Conservation (phyloP, 192 early-diverging fungal species). For the Backusella circina region DNA sequence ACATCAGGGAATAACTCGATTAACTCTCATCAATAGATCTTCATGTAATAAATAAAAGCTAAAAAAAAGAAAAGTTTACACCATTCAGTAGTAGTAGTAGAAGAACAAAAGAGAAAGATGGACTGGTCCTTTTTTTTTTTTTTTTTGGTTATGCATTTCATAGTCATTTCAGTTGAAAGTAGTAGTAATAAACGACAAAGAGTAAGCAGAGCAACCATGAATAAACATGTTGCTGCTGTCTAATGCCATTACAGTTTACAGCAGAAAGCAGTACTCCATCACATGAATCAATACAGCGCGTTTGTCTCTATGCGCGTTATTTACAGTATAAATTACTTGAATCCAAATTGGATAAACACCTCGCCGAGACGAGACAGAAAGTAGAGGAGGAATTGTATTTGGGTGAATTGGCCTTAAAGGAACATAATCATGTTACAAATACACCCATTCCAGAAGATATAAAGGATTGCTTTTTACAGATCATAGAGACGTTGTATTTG, state of each 20-base stretch:
- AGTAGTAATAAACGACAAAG: not conserved
- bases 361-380: not conserved
- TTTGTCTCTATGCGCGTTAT: not conserved
- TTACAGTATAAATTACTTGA: not conserved
- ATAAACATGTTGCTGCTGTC: not conserved
- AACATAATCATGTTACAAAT: not conserved
- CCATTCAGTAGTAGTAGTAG: not conserved
- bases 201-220: not conserved
- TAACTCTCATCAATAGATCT: no score
- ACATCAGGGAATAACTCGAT: no score
- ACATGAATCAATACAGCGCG: not conserved
- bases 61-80: not conserved
- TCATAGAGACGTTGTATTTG: not conserved
- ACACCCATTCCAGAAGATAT: not conserved
- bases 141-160: not conserved
- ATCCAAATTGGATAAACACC: not conserved
- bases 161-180: not conserved
- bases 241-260: not conserved
- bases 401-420: not conserved
- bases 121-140: no score
- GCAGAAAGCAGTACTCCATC: not conserved
- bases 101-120: no score
- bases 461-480: not conserved
- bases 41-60: no score
- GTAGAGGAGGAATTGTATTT: not conserved